These are phyloP conservation scores for Spathaspora passalidarum DNA, from an alignment of 805 yeast genomes.

Conservation along the genomic window DNA sequence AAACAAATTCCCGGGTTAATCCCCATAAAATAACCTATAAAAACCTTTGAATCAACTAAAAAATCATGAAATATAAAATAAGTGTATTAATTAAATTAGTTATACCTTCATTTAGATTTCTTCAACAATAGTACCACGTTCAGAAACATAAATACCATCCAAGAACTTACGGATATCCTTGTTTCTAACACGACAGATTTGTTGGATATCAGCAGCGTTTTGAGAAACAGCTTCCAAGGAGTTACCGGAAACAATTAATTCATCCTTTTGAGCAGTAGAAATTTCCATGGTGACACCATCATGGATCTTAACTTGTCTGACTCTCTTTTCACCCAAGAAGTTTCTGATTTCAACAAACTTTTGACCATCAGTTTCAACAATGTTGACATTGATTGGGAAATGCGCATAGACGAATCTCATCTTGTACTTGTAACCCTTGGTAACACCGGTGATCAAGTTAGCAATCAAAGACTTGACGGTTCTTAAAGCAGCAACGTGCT, in stretches of 20 bases:
- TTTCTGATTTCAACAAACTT: slow-evolving; percentile 93
- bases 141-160: slow-evolving; percentile 99
- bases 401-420: slow-evolving; percentile 99
- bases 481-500: slow-evolving; percentile 99
- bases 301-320: slow-evolving; percentile 79
- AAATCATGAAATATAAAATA: neutral
- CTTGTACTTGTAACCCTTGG: slow-evolving; percentile 98
- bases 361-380: slow-evolving; percentile 72
- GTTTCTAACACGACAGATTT: slow-evolving; percentile 97
- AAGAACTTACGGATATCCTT: slow-evolving; percentile 99
- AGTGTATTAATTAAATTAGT: neutral
- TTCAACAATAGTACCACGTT: slow-evolving; percentile 83
- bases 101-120: slow-evolving; percentile 33
- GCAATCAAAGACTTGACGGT: slow-evolving; percentile 93
- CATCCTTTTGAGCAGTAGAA: slow-evolving; percentile 89
- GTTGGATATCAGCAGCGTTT: slow-evolving; percentile 97
- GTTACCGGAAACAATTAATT: slow-evolving; percentile 89
- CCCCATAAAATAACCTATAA: slow-evolving; percentile 1
- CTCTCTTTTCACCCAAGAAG: slow-evolving; percentile 99
- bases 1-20: neutral
- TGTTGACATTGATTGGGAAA: slow-evolving; percentile 99
- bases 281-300: slow-evolving; percentile 87
- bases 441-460: slow-evolving; percentile 97
- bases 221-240: slow-evolving; percentile 97
- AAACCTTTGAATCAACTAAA: neutral